Conservation (phyloP, 208 protist genomes). For the Eutreptiella sp. region DNA sequence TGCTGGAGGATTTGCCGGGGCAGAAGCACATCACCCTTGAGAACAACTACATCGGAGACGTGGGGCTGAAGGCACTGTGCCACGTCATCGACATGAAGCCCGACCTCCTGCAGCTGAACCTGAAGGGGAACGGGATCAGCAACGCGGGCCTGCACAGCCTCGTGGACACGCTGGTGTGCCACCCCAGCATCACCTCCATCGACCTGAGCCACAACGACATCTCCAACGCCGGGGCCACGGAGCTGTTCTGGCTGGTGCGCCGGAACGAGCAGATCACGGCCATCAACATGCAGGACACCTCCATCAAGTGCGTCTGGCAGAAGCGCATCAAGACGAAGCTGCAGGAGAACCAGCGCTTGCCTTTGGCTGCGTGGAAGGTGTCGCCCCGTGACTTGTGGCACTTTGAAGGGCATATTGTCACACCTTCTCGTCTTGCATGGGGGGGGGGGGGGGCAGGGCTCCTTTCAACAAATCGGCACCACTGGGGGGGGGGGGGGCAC, state of each 20-base stretch:
- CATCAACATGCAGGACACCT: neutral
- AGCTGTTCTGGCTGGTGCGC: slow-evolving; percentile 9
- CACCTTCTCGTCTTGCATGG: too few relatives aligned
- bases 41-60: slow-evolving; percentile 19
- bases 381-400: too few relatives aligned
- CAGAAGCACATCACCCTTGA: too few relatives aligned
- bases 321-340: slow-evolving; percentile 1
- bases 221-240: slow-evolving; percentile 3
- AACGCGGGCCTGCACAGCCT: slow-evolving; percentile 7
- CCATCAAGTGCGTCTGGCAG: slow-evolving; percentile 12
- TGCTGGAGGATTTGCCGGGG: too few relatives aligned
- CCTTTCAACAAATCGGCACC: too few relatives aligned
- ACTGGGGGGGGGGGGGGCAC: too few relatives aligned
- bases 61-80: neutral
- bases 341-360: slow-evolving; percentile 6
- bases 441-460: too few relatives aligned
- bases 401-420: too few relatives aligned
- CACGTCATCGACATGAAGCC: slow-evolving; percentile 8
- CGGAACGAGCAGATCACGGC: slow-evolving; percentile 19
- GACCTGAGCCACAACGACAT: slow-evolving; percentile 10
- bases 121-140: slow-evolving; percentile 10
- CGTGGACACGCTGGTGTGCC: slow-evolving; percentile 1
- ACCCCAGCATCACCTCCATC: slow-evolving; percentile 4
- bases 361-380: too few relatives aligned
- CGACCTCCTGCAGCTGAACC: neutral